phyloP scores from a whole-genome alignment of 2,329 filamentous ascomycete genomes.

The Onygenales sp. region DNA sequence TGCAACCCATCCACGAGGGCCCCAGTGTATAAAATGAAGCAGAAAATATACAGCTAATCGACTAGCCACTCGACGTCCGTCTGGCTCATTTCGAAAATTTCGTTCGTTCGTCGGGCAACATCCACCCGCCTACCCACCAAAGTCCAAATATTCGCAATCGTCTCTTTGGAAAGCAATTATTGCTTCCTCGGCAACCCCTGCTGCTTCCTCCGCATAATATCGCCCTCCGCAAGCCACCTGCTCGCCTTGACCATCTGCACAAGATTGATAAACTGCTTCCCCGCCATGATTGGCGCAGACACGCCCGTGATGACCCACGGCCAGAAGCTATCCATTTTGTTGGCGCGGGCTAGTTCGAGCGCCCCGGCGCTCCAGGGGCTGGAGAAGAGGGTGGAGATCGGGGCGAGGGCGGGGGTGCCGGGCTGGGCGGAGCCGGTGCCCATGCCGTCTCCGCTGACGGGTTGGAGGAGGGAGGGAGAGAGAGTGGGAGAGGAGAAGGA shows the following conservation, averaged over 20 bases:
- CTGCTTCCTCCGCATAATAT: conserved; percentile 36
- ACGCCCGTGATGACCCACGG: conserved; percentile 74
- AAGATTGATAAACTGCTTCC: conserved; percentile 90
- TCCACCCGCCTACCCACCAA: too few species aligned
- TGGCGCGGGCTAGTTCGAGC: conserved; percentile 83
- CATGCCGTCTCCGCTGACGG: conserved; percentile 43
- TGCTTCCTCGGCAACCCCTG: background rate
- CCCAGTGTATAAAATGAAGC: too few species aligned
- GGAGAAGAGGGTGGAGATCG: conserved; percentile 67
- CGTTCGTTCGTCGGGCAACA: too few species aligned
- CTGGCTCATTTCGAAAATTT: too few species aligned
- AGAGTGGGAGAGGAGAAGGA: conserved; percentile 89
- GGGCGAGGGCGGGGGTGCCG: conserved; percentile 57
- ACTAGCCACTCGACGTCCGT: too few species aligned
- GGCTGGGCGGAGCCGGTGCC: conserved; percentile 43
- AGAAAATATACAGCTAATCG: too few species aligned
- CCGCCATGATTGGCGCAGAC: conserved; percentile 76
- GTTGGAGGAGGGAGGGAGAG: conserved; percentile 69
- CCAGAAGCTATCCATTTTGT: conserved; percentile 73
- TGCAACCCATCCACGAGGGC: too few species aligned
- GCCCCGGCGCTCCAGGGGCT: conserved; percentile 88
- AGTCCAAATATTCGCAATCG: too few species aligned
- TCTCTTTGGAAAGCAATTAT: too few species aligned
- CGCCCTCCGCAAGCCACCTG: conserved; percentile 86
- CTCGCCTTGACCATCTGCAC: conserved; percentile 91